These are phyloP conservation scores for Magnaporthiopsis incrustans DNA, from an alignment of 2,329 filamentous ascomycete species.

Conservation along the genomic window DNA sequence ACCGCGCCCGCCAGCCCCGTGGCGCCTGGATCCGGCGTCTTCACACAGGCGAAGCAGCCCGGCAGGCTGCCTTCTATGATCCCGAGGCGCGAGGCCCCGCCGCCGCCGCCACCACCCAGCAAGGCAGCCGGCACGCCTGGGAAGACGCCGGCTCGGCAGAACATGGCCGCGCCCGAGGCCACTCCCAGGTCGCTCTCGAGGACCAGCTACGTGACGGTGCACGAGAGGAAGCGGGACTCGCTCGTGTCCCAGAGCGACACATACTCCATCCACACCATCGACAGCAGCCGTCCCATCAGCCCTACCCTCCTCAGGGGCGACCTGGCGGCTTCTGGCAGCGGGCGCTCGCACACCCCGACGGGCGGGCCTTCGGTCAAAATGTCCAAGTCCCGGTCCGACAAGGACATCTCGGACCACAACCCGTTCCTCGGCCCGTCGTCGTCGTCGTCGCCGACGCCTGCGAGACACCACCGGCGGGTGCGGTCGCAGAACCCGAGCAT, in stretches of 20 bases:
- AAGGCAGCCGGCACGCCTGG: neutral
- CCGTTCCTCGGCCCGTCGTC: neutral
- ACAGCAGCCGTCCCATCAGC: conserved; percentile 36
- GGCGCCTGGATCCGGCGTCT: neutral
- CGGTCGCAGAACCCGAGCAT: conserved; percentile 38
- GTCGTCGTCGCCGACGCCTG: neutral
- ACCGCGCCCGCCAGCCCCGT: conserved; percentile 7
- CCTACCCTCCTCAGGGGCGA: conserved; percentile 18
- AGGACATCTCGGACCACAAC: conserved; percentile 18
- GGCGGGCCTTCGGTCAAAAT: conserved; percentile 17
- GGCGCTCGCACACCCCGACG: conserved; percentile 14
- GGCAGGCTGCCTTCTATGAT: conserved; percentile 24
- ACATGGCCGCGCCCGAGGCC: conserved; percentile 8
- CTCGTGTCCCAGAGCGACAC: conserved; percentile 48
- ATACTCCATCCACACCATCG: conserved; percentile 41
- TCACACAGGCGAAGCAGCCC: neutral
- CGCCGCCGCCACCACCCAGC: neutral
- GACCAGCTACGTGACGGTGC: conserved; percentile 41
- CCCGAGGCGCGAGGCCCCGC: conserved; percentile 24
- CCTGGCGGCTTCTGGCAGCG: conserved; percentile 13
- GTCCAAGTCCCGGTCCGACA: conserved; percentile 25
- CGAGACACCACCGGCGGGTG: conserved; percentile 20
- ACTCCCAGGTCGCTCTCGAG: conserved; percentile 33
- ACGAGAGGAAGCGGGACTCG: conserved; percentile 44
- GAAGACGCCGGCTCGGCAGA: neutral